A percentile compares a stretch with the other conserved stretches of the same genome.
Conservation (phyloP, 306 rosid species). For the Acacia crassicarpa region DNA sequence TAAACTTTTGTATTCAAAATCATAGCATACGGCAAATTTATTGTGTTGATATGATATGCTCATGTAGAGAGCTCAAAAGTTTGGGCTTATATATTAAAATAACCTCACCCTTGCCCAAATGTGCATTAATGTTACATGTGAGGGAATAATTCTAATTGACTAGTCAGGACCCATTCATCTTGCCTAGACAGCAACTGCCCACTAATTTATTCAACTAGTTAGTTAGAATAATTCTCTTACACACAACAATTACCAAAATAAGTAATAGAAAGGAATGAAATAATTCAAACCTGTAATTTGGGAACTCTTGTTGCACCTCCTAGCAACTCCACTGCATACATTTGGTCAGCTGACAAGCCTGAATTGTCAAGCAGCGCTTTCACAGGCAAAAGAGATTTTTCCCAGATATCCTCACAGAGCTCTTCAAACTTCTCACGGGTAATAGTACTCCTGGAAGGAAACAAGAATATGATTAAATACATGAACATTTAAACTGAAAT, state of each 20-base stretch:
- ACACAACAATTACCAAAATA: conserved; percentile 1
- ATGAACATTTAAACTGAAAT: not conserved
- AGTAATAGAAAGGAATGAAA: conserved; percentile 24
- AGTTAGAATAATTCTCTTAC: not conserved
- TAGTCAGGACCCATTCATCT: not conserved
- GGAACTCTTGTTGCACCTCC: conserved; percentile 99
- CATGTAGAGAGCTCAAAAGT: conserved; percentile 14
- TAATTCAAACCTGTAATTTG: conserved; percentile 79
- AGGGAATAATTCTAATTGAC: not conserved
- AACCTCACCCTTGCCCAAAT: conserved; percentile 23
- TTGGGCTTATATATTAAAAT: conserved; percentile 15
- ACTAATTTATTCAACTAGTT: not conserved
- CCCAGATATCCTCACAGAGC: conserved; percentile 93
- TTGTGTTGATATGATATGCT: not conserved
- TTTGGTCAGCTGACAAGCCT: conserved; percentile 61
- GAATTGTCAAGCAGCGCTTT: conserved; percentile 77
- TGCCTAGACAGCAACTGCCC: not conserved
- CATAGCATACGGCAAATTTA: conserved; percentile 18
- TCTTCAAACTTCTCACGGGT: conserved; percentile 95
- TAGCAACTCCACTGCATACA: conserved; percentile 90
- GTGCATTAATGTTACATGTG: conserved; percentile 1
- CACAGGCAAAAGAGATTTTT: conserved; percentile 74
- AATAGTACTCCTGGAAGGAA: conserved; percentile 77
- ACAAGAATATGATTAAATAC: conserved; percentile 17
- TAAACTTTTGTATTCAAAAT: conserved; percentile 19